Conservation (phyloP, 176 grass and related monocot species). For the Thinopyrum elongatum region DNA sequence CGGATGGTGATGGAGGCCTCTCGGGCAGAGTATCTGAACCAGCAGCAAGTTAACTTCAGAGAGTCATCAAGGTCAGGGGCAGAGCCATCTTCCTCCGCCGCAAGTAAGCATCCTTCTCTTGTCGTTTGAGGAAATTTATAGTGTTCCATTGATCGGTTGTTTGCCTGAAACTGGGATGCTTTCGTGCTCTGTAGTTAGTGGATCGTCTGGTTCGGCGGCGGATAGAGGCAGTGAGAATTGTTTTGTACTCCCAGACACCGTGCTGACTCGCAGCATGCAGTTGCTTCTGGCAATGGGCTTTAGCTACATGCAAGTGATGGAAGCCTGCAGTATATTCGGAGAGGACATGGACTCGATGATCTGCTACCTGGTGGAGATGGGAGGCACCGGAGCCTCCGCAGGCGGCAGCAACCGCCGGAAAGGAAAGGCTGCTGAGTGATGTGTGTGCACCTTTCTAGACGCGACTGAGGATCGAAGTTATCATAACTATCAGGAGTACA, state of each 20-base stretch:
- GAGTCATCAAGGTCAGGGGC: slow-evolving; percentile 81
- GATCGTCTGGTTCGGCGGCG: slow-evolving; percentile 45
- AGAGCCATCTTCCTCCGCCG: slow-evolving; percentile 86
- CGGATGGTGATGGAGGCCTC: slow-evolving; percentile 98
- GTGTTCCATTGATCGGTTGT: background rate
- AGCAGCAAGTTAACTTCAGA: slow-evolving; percentile 56
- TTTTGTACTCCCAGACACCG: slow-evolving; percentile 51
- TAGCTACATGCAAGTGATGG: slow-evolving; percentile 86
- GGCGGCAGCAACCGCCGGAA: slow-evolving; percentile 69
- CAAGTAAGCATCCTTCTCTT: slow-evolving; percentile 42
- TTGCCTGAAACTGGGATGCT: slow-evolving; percentile 26
- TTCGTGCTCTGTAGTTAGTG: slow-evolving; percentile 50
- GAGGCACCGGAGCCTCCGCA: slow-evolving; percentile 36
- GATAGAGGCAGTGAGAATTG: slow-evolving; percentile 32
- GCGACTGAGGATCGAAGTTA: background rate
- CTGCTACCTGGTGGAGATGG: slow-evolving; percentile 91
- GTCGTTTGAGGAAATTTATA: background rate
- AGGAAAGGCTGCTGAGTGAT: slow-evolving; percentile 81
- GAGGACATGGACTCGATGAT: slow-evolving; percentile 98
- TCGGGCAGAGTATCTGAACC: slow-evolving; percentile 73
- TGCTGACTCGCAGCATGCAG: slow-evolving; percentile 82
- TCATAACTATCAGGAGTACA: background rate
- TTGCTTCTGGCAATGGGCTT: slow-evolving; percentile 89
- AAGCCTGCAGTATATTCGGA: slow-evolving; percentile 90
- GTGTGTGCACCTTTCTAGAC: background rate